Conservation (phyloP, 2,329 filamentous ascomycete species). For the Triangularia setosa region DNA sequence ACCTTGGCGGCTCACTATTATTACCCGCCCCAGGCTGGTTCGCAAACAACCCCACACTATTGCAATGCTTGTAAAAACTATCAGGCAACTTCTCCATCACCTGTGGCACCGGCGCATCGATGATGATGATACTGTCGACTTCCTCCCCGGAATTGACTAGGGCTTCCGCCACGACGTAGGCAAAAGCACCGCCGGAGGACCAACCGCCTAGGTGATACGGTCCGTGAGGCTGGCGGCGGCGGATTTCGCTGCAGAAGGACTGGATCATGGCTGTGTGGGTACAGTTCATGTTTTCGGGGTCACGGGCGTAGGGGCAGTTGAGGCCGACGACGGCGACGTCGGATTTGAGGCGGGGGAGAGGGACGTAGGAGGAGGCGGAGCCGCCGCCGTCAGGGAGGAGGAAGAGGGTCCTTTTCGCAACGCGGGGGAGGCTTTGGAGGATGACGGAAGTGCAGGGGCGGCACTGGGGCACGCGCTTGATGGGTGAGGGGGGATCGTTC, state of each 20-base stretch:
- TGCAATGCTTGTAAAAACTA: not conserved
- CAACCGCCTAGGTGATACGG: slow-evolving; percentile 55
- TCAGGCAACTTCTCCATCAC: not conserved
- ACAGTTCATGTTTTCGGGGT: slow-evolving; percentile 45
- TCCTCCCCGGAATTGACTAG: not conserved
- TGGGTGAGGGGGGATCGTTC: not conserved
- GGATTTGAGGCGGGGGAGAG: slow-evolving; percentile 43
- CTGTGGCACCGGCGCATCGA: not conserved
- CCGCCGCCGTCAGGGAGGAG: slow-evolving; percentile 33
- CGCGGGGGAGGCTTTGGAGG: slow-evolving; percentile 8
- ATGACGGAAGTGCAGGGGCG: slow-evolving; percentile 5
- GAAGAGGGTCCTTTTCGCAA: slow-evolving; percentile 15
- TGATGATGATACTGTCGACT: not conserved
- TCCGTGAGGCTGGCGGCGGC: slow-evolving; percentile 51
- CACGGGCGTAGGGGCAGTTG: slow-evolving; percentile 58
- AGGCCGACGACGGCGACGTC: slow-evolving; percentile 42
- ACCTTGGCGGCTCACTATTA: not conserved
- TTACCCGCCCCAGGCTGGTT: too few relatives aligned
- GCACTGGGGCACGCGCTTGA: not conserved
- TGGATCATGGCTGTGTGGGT: slow-evolving; percentile 48
- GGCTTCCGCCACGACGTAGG: not conserved
- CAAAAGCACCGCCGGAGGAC: slow-evolving; percentile 48
- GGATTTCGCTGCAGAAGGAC: slow-evolving; percentile 54
- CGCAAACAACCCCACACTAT: not conserved
- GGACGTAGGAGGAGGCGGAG: slow-evolving; percentile 50